Evolutionary conservation across 495 filamentous ascomycete genomes (phyloP), one percentile per base, ranked within the genome.

Genomic region (Schizothecium vesticola): DNA sequence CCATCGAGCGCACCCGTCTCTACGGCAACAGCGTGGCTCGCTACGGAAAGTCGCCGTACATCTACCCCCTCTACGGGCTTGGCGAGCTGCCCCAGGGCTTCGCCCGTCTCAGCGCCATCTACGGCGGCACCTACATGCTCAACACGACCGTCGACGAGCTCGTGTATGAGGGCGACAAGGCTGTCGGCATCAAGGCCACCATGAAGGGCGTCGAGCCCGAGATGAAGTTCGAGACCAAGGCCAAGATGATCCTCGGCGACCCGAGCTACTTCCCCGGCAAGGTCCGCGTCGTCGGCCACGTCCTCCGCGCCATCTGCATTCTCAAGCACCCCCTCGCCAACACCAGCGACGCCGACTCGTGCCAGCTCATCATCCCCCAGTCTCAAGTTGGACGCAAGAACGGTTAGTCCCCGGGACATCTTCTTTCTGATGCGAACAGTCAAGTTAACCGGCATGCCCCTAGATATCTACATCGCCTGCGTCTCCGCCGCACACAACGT

Each of bases 91-190:
- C 95, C 26, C 96, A 99, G 84, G 94, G 96, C 64, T 99, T 99
- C 77, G 96, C 95, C 59, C 94, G 96, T 76, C 85, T 98, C 36
- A 97, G 93, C 12, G 95, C 95, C 75, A 97, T 98, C 80, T 97
- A 98, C 77, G 96, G 96, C 71, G 96, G 96, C 72, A 98, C 95
- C 21, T 98, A 99, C 81, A 98, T 98, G 92, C 89, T 99, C 73
- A 98, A 98, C 84, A 97, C 95, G 66, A 87, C 85, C 64, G 86
- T 99, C 59, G 90, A 97, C 70, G 94, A 98, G 82, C 82, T 99
- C 62, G 75, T 91, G 25, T 97, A 94, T 76, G 89, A 90, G 64
- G 83, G 80, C 67, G 86, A 86, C 67, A 96, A 96, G 84, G 93
- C 93, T 8, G 86, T 87, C 19, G 95, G 94, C 43, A 97, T 99